A percentile compares a stretch with the other conserved stretches of the same genome.
Conservation (phyloP, 2,329 filamentous ascomycete genomes). For the Gaeumannomyces sp. region DNA sequence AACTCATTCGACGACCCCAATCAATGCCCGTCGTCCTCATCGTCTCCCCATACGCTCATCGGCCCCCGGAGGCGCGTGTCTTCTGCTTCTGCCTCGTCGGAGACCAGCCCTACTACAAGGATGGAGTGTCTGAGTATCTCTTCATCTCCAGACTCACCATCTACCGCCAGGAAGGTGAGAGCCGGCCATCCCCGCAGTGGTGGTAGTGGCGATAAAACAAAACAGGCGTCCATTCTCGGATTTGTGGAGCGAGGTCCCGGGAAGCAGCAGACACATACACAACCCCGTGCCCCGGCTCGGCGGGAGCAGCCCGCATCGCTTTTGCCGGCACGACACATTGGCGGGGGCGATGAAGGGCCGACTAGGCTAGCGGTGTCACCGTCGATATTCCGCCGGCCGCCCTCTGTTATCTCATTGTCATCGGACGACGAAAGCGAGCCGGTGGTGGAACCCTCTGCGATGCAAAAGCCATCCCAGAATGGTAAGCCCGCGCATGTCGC, state of each 20-base stretch:
- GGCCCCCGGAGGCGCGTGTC: constrained; percentile 33
- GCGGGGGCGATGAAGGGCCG: too few species aligned
- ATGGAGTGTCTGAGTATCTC: not conserved
- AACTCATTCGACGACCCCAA: constrained; percentile 6
- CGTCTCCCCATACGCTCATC: constrained; percentile 41
- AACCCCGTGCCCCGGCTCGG: not conserved
- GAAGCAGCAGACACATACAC: not conserved
- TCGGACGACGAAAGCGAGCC: not conserved
- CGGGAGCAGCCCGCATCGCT: not conserved
- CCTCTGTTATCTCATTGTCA: not conserved
- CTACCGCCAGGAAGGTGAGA: not conserved
- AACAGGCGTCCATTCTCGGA: not conserved
- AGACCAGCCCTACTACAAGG: not conserved
- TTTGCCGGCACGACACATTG: too few species aligned
- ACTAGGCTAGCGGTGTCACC: not conserved
- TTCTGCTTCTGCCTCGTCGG: not conserved
- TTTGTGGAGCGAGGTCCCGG: not conserved
- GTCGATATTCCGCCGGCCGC: not conserved
- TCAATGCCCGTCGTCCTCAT: constrained; percentile 30
- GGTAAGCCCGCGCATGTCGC: too few species aligned
- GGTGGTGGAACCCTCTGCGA: too few species aligned
- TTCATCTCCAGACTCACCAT: not conserved
- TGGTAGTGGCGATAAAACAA: not conserved
- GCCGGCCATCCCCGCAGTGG: not conserved
- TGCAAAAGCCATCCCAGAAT: not conserved